These are phyloP conservation scores for Neofusicoccum kwambonambiense DNA, from an alignment of 2,329 filamentous ascomycete species.

Conservation along the genomic window DNA sequence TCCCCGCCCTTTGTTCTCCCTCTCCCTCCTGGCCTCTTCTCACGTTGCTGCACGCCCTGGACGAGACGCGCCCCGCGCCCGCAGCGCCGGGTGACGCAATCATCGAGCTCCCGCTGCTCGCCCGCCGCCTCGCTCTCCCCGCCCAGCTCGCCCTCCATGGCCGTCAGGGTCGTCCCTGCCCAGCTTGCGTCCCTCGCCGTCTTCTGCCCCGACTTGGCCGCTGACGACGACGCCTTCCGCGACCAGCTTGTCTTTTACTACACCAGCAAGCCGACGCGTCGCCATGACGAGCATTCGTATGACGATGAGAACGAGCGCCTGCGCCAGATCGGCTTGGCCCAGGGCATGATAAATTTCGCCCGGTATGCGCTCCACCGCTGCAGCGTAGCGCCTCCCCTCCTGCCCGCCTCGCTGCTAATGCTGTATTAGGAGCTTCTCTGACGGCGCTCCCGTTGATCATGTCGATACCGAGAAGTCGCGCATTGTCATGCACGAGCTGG, in stretches of 20 bases:
- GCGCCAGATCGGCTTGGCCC: constrained; percentile 90
- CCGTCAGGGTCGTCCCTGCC: constrained; percentile 63
- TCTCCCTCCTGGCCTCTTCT: background rate
- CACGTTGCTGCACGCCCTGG: background rate
- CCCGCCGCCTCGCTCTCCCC: background rate
- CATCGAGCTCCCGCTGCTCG: background rate
- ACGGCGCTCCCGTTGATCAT: constrained; percentile 71
- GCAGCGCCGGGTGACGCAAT: background rate
- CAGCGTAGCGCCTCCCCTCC: constrained; percentile 11
- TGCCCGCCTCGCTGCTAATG: constrained; percentile 20
- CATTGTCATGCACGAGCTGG: constrained; percentile 81
- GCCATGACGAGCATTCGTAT: constrained; percentile 38
- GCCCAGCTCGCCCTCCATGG: constrained; percentile 6
- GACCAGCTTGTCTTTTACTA: constrained; percentile 94
- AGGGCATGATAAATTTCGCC: constrained; percentile 94
- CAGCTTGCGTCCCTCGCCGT: constrained; percentile 89
- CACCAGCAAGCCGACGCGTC: constrained; percentile 48
- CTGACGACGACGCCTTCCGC: constrained; percentile 67
- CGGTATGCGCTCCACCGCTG: constrained; percentile 44
- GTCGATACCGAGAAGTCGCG: constrained; percentile 90
- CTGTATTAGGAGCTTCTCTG: constrained; percentile 69
- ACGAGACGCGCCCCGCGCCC: background rate
- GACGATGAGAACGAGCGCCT: constrained; percentile 82
- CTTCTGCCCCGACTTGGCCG: constrained; percentile 83
- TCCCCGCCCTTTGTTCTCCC: too few relatives aligned